These are phyloP conservation scores for Coleophoma crateriformis DNA, from an alignment of 2,329 filamentous ascomycete species.

Conservation along the genomic window DNA sequence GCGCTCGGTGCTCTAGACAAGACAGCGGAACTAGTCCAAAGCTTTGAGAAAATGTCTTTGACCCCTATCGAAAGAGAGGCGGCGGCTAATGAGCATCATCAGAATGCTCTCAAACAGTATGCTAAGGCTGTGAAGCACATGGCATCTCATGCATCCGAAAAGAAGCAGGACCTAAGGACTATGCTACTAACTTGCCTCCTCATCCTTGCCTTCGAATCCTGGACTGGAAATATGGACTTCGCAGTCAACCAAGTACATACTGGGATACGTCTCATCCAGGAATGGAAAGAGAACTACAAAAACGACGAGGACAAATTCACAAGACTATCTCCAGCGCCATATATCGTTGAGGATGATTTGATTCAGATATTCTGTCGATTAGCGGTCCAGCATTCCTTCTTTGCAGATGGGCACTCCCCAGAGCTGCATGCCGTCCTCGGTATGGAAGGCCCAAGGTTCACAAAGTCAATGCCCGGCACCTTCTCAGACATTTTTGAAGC, in stretches of 20 bases:
- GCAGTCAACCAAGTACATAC: conserved; percentile 2
- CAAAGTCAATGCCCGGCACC: no score
- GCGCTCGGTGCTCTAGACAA: conserved; percentile 3
- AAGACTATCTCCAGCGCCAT: background rate
- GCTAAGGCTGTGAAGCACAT: conserved; percentile 3
- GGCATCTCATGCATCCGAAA: background rate
- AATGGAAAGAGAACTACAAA: background rate
- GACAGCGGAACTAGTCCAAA: background rate
- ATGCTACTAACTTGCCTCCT: conserved; percentile 5
- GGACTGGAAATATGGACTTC: background rate
- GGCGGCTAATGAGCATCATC: conserved; percentile 1
- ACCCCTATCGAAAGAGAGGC: background rate
- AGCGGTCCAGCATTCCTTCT: background rate
- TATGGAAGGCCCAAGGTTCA: background rate
- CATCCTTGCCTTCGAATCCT: conserved; percentile 5
- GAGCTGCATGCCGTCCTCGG: background rate
- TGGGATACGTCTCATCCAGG: conserved; percentile 1
- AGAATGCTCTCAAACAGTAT: conserved; percentile 3
- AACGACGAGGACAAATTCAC: background rate
- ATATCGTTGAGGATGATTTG: background rate
- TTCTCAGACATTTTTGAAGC: no score
- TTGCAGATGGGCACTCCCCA: background rate
- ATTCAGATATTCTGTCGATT: background rate
- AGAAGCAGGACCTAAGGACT: conserved; percentile 3
- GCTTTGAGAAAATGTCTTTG: background rate